Base-by-base conservation (phyloP, 805 yeast genomes). In the Wickerhamomyces alni region DNA sequence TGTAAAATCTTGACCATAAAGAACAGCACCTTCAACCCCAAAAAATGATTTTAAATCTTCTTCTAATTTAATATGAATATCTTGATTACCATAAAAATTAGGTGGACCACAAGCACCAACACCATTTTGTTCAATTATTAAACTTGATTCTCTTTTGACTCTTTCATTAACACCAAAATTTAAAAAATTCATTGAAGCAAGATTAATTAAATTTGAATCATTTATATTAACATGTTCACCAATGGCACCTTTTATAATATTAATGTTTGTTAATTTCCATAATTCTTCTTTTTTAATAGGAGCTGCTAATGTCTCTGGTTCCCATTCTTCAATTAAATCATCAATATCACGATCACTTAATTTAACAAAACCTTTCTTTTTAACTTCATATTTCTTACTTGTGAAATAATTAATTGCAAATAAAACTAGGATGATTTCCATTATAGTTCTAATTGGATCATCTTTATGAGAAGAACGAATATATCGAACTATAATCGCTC, bases 41-140 rank as follows among this genome's bases (percentile, higher is more conserved):
- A 91, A 76, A 55, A 79, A 91, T 25, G 67, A 59, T 11, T 96
- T 79, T 43, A 93, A 45, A 30, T 52, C 55, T 21, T 41, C 38
- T 17, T 47, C 47, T 30, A 51, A 30, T 36, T 82, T 72, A 40
- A 79, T 80, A 57, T 93, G 99, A 33, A 81, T 87, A 57, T 88
- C 96, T 62, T 88, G 96, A 44, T 88, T 84, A 45, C 99, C 99
- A 61, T 89, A 93, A 55, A 93, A 93, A 41, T 95, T 95, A 32
- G 97, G 95, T 5, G 99, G 98, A 30, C 98, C 96, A 69, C 99
- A 93, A 1, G 97, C 91, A 47, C 99, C 99, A 37, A 93, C 97
- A 58, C 99, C 99, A 43, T 83, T 78, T 42, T 70, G 69, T 35
- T 69, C 67, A 44, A 93, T 78, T 17, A 77, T 70, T 24, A 66